These are phyloP conservation scores for Euphorbia lathyris DNA, from an alignment of 345 rosid species.

Conservation along the genomic window DNA sequence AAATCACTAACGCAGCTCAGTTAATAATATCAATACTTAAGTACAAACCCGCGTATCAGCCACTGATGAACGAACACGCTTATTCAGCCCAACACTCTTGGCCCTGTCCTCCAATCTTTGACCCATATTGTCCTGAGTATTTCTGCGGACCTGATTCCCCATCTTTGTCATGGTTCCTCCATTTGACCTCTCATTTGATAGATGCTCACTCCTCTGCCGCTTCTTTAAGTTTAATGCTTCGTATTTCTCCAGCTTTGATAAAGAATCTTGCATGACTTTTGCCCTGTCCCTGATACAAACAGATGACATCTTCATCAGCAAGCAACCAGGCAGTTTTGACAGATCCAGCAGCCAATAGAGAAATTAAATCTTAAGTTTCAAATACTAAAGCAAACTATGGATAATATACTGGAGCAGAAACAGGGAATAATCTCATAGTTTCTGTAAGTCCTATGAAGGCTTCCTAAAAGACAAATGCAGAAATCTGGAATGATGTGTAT, in stretches of 20 bases:
- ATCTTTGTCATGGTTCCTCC: conserved; percentile 52
- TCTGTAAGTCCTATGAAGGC: not conserved
- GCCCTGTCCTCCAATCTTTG: conserved; percentile 74
- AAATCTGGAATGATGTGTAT: not conserved
- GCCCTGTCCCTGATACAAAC: conserved; percentile 63
- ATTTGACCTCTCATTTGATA: conserved; percentile 54
- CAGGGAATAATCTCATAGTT: not conserved
- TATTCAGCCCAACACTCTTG: conserved; percentile 67
- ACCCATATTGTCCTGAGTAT: conserved; percentile 45
- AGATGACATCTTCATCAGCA: conserved; percentile 20
- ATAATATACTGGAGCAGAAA: not conserved
- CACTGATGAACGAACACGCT: conserved; percentile 65
- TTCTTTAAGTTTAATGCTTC: conserved; percentile 74
- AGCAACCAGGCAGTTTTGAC: not conserved
- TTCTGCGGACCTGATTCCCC: conserved; percentile 67
- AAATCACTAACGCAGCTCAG: conserved; percentile 2
- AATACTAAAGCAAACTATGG: not conserved
- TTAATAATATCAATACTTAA: conserved; percentile 18
- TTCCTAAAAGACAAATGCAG: not conserved
- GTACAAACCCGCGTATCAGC: conserved; percentile 79
- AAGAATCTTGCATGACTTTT: conserved; percentile 57
- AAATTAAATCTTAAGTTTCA: not conserved
- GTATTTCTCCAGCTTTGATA: conserved; percentile 68
- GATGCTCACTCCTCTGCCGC: conserved; percentile 61
- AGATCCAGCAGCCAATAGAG: conserved; percentile 1